Percentiles rank a stretch among this genome's conserved stretches.
phyloP scores from a whole-genome alignment of 331 rosid species.

The Pyracantha coccinea region DNA sequence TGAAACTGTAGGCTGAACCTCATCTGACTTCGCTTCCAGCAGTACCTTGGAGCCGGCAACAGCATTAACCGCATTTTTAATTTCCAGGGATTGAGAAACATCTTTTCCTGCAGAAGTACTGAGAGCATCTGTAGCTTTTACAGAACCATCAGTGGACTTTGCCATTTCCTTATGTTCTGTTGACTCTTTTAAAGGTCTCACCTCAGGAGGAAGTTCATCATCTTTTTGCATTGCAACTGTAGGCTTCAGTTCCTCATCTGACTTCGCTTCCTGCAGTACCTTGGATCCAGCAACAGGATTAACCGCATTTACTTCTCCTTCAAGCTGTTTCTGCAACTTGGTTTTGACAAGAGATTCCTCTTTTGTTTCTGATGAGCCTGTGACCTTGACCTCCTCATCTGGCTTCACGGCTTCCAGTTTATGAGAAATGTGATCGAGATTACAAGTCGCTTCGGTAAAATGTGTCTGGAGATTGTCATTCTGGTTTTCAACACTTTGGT shows the following conservation, averaged over 20 bases:
- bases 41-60: constrained; percentile 7
- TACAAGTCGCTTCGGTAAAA: constrained; percentile 45
- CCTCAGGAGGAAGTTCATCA: constrained; percentile 8
- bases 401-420: constrained; percentile 37
- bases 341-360: constrained; percentile 13
- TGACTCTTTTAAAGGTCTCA: neutral
- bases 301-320: constrained; percentile 14
- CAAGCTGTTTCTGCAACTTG: constrained; percentile 16
- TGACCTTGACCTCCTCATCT: constrained; percentile 33
- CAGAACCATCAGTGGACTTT: neutral
- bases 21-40: constrained; percentile 18
- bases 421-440: constrained; percentile 52
- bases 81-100: neutral
- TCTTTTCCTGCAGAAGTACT: neutral
- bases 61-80: constrained; percentile 16
- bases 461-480: constrained; percentile 49
- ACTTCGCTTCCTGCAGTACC: constrained; percentile 15
- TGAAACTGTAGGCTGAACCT: constrained; percentile 2
- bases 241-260: constrained; percentile 8
- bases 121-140: neutral
- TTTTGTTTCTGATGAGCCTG: constrained; percentile 16
- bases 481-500: constrained; percentile 39
- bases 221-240: constrained; percentile 14
- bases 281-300: constrained; percentile 17
- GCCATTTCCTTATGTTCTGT: neutral